phyloP scores from a whole-genome alignment of 345 rosid species.

The Cochlearia excelsa region DNA sequence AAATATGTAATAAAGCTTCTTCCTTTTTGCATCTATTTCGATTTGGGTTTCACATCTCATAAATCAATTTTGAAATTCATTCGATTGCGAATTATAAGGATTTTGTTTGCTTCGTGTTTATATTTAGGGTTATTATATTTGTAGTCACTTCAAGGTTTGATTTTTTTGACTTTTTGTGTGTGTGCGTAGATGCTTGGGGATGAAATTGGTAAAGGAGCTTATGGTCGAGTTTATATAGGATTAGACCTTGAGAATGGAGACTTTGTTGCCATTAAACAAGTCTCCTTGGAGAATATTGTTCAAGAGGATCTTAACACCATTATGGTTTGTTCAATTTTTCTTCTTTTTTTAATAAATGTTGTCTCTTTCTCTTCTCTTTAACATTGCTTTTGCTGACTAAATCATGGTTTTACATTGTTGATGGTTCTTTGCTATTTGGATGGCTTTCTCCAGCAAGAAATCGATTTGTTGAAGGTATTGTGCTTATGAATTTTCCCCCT shows the following conservation, averaged over 20 bases:
- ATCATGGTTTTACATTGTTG: conserved; percentile 34
- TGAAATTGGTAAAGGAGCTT: conserved; percentile 99
- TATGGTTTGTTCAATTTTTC: conserved; percentile 47
- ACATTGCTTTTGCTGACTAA: conserved; percentile 33
- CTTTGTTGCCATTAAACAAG: conserved; percentile 96
- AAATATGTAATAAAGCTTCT: conserved; percentile 58
- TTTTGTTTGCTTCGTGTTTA: too few species aligned
- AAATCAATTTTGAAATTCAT: too few species aligned
- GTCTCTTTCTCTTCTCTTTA: conserved; percentile 10
- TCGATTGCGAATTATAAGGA: too few species aligned
- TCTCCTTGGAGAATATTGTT: conserved; percentile 94
- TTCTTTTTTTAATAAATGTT: neutral
- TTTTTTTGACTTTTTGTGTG: conserved; percentile 15
- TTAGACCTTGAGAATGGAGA: conserved; percentile 97
- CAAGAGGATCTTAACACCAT: conserved; percentile 97
- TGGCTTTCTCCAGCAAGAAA: conserved; percentile 74
- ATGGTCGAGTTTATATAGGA: conserved; percentile 95
- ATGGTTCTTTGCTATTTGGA: conserved; percentile 33
- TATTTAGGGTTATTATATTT: too few species aligned
- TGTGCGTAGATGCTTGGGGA: conserved; percentile 85
- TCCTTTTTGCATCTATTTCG: neutral
- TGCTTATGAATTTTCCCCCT: too few species aligned
- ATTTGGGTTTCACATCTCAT: neutral
- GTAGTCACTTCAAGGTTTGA: conserved; percentile 1
- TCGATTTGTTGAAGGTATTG: conserved; percentile 88